Conservation (phyloP, 2,329 filamentous ascomycete genomes). For the Trichoderma atroviride region DNA sequence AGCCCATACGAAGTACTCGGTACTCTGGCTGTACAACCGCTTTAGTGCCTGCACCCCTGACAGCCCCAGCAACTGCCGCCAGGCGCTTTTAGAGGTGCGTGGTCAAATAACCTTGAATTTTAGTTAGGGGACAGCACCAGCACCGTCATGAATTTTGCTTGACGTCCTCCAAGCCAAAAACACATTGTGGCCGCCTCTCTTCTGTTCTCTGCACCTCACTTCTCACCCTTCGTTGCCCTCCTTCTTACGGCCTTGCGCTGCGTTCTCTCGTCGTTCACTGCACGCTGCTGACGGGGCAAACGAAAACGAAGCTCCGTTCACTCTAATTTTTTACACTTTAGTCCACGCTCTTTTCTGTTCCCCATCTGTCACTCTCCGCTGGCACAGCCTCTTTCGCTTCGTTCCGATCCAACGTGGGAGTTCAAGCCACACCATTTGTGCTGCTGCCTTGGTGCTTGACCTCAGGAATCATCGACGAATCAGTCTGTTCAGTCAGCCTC, state of each 20-base stretch:
- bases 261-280: constrained; percentile 3
- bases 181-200: neutral
- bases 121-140: neutral
- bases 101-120: neutral
- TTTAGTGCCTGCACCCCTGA: neutral
- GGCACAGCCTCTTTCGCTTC: constrained; percentile 17
- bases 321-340: neutral
- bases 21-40: neutral
- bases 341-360: neutral
- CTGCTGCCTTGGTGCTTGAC: constrained; percentile 6
- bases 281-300: neutral
- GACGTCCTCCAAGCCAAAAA: neutral
- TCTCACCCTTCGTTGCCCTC: neutral
- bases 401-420: constrained; percentile 2
- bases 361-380: neutral
- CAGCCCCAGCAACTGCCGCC: neutral
- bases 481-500: neutral
- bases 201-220: neutral
- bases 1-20: neutral
- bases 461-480: neutral
- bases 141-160: neutral
- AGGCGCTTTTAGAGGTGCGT: neutral
- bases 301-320: neutral
- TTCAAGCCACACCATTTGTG: constrained; percentile 1
- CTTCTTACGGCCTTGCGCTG: neutral